phyloP scores from a whole-genome alignment of 2,329 filamentous ascomycete species.

The Sclerotinia trifoliorum region DNA sequence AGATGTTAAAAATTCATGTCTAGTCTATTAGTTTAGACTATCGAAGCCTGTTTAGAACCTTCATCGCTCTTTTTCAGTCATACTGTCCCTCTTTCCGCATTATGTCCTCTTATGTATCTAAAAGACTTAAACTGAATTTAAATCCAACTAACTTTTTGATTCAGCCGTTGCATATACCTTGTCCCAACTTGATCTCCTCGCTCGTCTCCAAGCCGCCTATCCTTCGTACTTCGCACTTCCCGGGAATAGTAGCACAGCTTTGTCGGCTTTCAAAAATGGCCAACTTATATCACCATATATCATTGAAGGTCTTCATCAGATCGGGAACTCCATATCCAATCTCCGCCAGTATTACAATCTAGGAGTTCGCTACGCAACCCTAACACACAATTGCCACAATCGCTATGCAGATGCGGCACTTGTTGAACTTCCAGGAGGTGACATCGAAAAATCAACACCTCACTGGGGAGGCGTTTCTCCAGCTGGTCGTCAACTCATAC shows the following conservation, averaged over 20 bases:
- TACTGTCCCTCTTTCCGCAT: not conserved
- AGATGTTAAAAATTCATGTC: too few relatives aligned
- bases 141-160: not conserved
- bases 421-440: slow-evolving; percentile 48
- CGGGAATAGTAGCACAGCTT: slow-evolving; percentile 58
- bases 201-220: slow-evolving; percentile 61
- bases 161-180: slow-evolving; percentile 64
- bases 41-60: too few relatives aligned
- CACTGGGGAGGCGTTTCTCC: slow-evolving; percentile 71
- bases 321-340: slow-evolving; percentile 78
- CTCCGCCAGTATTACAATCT: slow-evolving; percentile 73
- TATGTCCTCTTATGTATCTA: not conserved
- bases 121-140: not conserved
- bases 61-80: not conserved
- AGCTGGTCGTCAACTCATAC: slow-evolving; percentile 65
- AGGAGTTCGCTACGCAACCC: slow-evolving; percentile 81
- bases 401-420: slow-evolving; percentile 82
- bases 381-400: slow-evolving; percentile 95
- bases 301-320: slow-evolving; percentile 88
- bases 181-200: slow-evolving; percentile 72
- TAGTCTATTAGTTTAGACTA: too few relatives aligned
- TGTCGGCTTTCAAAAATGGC: slow-evolving; percentile 57
- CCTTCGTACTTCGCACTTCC: slow-evolving; percentile 68
- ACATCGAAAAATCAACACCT: slow-evolving; percentile 46
- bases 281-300: slow-evolving; percentile 75